Evolutionary conservation across 1,284 basidiomycete genomes (phyloP).

Genomic region (Microstroma glucosiphilum): DNA sequence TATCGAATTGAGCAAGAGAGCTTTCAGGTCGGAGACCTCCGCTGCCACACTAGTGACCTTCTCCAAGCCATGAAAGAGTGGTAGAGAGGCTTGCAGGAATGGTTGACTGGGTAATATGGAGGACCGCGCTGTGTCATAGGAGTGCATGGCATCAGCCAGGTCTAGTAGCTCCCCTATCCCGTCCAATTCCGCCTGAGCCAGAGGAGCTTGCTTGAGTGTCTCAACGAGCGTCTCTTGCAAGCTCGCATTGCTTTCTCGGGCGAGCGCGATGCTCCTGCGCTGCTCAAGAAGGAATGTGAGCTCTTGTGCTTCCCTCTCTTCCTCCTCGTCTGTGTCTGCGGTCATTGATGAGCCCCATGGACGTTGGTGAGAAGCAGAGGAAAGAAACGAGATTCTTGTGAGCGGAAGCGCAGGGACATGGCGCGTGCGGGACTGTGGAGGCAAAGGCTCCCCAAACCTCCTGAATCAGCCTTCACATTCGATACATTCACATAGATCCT

Average conservation of each 20-base stretch:
- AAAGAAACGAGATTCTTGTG: too few relatives aligned
- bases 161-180: neutral
- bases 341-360: too few relatives aligned
- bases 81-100: neutral
- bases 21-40: neutral
- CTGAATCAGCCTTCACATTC: too few relatives aligned
- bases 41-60: neutral
- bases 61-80: neutral
- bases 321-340: too few relatives aligned
- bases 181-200: neutral
- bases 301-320: neutral
- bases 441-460: too few relatives aligned
- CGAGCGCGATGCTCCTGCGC: neutral
- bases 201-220: neutral
- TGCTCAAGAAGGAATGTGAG: neutral
- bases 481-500: too few relatives aligned
- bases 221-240: neutral
- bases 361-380: too few relatives aligned
- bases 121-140: neutral
- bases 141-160: neutral
- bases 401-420: too few relatives aligned
- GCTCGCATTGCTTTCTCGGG: neutral
- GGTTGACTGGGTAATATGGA: neutral
- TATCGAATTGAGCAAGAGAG: neutral
- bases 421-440: too few relatives aligned